These are phyloP conservation scores for Aspergillus versicolor DNA, from an alignment of 2,329 filamentous ascomycete genomes.

Conservation along the genomic window DNA sequence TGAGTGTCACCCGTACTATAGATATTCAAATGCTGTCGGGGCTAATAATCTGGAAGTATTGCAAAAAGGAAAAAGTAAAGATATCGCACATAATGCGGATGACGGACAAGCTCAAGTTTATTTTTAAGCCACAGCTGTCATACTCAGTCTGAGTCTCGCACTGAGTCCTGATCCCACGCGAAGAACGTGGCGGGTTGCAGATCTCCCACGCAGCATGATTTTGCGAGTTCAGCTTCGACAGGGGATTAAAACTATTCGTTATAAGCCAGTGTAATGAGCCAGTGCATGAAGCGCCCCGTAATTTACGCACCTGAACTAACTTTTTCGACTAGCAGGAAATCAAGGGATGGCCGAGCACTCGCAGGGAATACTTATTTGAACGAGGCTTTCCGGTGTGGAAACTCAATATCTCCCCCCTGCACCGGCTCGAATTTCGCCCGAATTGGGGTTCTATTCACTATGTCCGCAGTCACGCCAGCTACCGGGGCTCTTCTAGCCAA, in stretches of 20 bases:
- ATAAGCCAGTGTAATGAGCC: too few relatives aligned
- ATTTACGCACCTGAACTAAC: neutral
- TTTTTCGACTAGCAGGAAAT: neutral
- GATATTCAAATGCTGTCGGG: neutral
- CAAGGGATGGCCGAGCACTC: neutral
- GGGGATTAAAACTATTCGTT: too few relatives aligned
- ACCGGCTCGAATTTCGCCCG: neutral
- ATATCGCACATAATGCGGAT: too few relatives aligned
- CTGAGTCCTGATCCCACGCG: too few relatives aligned
- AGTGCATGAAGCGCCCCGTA: neutral
- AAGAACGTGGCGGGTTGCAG: too few relatives aligned
- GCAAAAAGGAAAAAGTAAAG: too few relatives aligned
- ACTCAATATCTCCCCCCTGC: neutral
- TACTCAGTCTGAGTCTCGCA: too few relatives aligned
- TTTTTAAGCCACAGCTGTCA: too few relatives aligned
- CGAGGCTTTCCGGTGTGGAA: neutral
- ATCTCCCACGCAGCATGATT: too few relatives aligned
- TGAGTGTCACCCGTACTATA: too few relatives aligned
- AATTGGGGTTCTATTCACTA: neutral
- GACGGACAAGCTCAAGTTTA: too few relatives aligned
- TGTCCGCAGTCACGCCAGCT: neutral
- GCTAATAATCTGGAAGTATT: neutral
- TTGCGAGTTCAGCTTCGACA: too few relatives aligned
- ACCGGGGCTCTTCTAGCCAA: constrained; percentile 4
- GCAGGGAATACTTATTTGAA: neutral